These are phyloP conservation scores for Aspergillus sp. DNA, from an alignment of 2,329 filamentous ascomycete species.

Conservation along the genomic window DNA sequence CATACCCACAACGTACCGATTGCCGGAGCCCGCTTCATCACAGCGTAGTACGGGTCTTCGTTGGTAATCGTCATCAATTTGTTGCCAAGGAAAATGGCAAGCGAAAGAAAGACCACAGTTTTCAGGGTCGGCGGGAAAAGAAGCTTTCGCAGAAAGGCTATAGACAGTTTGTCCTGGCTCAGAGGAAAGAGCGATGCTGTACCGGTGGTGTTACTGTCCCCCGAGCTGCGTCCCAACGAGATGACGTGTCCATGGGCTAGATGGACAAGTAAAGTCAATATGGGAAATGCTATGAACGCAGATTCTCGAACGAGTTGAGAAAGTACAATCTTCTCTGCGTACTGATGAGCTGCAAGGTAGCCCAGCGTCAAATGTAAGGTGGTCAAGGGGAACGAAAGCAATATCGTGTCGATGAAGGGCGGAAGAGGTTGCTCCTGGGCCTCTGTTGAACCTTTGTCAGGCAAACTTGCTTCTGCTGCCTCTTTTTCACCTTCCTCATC, in stretches of 20 bases:
- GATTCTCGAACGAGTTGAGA: slow-evolving; percentile 31
- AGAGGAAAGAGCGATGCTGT: slow-evolving; percentile 21
- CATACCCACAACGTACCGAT: slow-evolving; percentile 89
- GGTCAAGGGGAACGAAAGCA: slow-evolving; percentile 39
- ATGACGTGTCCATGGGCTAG: slow-evolving; percentile 42
- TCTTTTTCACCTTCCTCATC: slow-evolving; percentile 1
- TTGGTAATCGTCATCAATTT: slow-evolving; percentile 82
- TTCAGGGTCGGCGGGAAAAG: slow-evolving; percentile 28
- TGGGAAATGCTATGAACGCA: slow-evolving; percentile 35
- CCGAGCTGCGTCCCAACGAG: slow-evolving; percentile 16
- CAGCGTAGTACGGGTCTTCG: slow-evolving; percentile 70
- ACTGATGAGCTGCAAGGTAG: slow-evolving; percentile 44
- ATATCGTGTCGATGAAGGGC: slow-evolving; percentile 39
- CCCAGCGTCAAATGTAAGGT: slow-evolving; percentile 42
- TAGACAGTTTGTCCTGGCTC: slow-evolving; percentile 17
- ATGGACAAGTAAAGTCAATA: slow-evolving; percentile 40
- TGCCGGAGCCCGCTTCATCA: slow-evolving; percentile 89
- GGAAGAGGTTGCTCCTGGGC: slow-evolving; percentile 23
- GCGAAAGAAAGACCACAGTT: slow-evolving; percentile 29
- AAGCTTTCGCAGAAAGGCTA: slow-evolving; percentile 22
- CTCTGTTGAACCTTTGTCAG: background rate
- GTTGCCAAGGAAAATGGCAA: slow-evolving; percentile 53
- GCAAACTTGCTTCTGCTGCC: background rate
- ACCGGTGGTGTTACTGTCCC: slow-evolving; percentile 5
- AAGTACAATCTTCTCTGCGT: slow-evolving; percentile 34